Evolutionary conservation across 768 basidiomycete genomes (phyloP).

Genomic region (Ramaria rubella): DNA sequence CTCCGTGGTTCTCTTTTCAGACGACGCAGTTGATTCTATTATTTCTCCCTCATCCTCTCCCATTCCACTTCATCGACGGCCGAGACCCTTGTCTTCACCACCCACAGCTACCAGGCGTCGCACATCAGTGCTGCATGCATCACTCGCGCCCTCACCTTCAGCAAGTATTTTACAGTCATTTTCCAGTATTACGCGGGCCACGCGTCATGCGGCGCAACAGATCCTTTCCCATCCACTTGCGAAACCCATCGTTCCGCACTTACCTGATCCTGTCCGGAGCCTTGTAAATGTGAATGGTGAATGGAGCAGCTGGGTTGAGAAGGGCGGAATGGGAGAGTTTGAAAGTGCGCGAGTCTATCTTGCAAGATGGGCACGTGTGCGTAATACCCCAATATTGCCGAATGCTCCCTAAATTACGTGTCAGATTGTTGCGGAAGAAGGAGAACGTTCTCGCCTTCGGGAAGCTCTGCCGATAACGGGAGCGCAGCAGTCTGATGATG

Average conservation of each 20-base stretch:
- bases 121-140: conserved; percentile 76
- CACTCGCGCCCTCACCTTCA: conserved; percentile 47
- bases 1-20: conserved; percentile 74
- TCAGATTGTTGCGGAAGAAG: conserved; percentile 92
- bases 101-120: conserved; percentile 40
- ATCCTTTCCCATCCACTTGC: conserved; percentile 94
- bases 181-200: conserved; percentile 88
- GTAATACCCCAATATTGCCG: background rate
- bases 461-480: conserved; percentile 65
- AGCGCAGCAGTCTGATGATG: conserved; percentile 37
- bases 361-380: conserved; percentile 84
- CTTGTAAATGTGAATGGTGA: conserved; percentile 88
- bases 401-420: background rate
- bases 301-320: conserved; percentile 86
- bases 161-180: conserved; percentile 87
- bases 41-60: conserved; percentile 78
- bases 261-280: conserved; percentile 89
- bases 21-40: conserved; percentile 85
- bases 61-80: conserved; percentile 75
- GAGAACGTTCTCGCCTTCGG: conserved; percentile 76
- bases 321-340: conserved; percentile 90
- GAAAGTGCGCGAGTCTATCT: conserved; percentile 95
- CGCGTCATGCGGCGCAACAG: conserved; percentile 89
- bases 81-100: conserved; percentile 50
- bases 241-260: conserved; percentile 91